phyloP scores from a whole-genome alignment of 495 filamentous ascomycete species.

The Penicillium canariense region DNA sequence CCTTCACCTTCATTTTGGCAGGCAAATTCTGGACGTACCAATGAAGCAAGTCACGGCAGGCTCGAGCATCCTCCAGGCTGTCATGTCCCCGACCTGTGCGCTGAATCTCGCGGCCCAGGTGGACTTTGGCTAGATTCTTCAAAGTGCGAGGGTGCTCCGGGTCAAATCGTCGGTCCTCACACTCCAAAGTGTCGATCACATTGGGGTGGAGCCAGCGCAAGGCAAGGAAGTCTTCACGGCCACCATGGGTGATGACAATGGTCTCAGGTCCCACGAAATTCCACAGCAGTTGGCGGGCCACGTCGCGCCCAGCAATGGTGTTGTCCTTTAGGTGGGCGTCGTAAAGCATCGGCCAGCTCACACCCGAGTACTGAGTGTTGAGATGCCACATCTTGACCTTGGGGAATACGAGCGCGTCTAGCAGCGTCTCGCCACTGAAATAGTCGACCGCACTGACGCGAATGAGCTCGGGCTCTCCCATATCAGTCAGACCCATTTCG shows the following conservation, averaged over 20 bases:
- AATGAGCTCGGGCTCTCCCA: constrained; percentile 38
- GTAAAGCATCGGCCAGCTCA: constrained; percentile 25
- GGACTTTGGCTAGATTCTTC: constrained; percentile 22
- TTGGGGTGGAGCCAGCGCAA: constrained; percentile 27
- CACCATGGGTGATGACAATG: constrained; percentile 33
- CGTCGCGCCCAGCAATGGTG: constrained; percentile 29
- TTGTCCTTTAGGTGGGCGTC: constrained; percentile 6
- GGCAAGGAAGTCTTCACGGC: constrained; percentile 23
- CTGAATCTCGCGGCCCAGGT: constrained; percentile 34
- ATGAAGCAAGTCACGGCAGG: constrained; percentile 36
- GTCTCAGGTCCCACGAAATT: constrained; percentile 35
- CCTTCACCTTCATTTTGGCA: background rate
- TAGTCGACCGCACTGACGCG: constrained; percentile 44
- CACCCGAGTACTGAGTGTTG: constrained; percentile 40
- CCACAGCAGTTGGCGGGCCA: constrained; percentile 33
- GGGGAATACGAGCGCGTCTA: constrained; percentile 45
- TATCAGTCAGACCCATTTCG: constrained; percentile 41
- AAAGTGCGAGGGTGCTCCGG: constrained; percentile 19
- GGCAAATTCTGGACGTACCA: constrained; percentile 22
- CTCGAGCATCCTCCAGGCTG: constrained; percentile 43
- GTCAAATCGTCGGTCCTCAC: constrained; percentile 11
- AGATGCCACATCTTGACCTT: constrained; percentile 34
- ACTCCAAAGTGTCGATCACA: constrained; percentile 31
- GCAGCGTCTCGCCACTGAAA: constrained; percentile 38
- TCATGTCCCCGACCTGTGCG: constrained; percentile 23